Conservation (phyloP, 371 early-diverging fungal species). For the Apophysomyces trapeziformis region DNA sequence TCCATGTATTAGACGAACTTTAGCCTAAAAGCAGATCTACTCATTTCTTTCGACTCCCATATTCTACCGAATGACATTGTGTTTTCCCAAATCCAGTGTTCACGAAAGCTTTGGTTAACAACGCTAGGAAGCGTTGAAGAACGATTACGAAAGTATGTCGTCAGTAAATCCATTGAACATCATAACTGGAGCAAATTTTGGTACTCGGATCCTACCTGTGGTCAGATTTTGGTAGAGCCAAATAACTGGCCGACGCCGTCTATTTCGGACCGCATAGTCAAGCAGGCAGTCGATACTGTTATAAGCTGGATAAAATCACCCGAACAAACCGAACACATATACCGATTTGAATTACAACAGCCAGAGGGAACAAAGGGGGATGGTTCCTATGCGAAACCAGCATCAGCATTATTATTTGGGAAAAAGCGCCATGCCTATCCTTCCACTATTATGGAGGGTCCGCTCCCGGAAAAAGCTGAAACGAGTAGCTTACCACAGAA, state of each 20-base stretch:
- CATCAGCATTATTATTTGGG: not conserved
- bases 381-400: not conserved
- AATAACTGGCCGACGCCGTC: not conserved
- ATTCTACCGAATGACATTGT: not conserved
- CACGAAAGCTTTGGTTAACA: not conserved
- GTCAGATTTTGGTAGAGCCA: not conserved
- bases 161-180: not conserved
- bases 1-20: not conserved
- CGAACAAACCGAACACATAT: not conserved
- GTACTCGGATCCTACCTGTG: not conserved
- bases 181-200: not conserved
- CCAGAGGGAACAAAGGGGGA: too few species aligned
- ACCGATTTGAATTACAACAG: not conserved
- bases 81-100: not conserved
- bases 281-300: not conserved
- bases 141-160: not conserved
- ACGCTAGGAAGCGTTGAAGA: constrained; percentile 1
- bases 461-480: too few species aligned
- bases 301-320: not conserved
- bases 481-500: too few species aligned
- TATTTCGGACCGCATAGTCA: not conserved
- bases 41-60: not conserved
- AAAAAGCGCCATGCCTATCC: too few species aligned
- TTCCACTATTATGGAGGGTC: too few species aligned
- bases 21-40: not conserved